These are phyloP conservation scores for Martiniozyma asiatica DNA, from an alignment of 1,139 yeast genomes.

Conservation along the genomic window DNA sequence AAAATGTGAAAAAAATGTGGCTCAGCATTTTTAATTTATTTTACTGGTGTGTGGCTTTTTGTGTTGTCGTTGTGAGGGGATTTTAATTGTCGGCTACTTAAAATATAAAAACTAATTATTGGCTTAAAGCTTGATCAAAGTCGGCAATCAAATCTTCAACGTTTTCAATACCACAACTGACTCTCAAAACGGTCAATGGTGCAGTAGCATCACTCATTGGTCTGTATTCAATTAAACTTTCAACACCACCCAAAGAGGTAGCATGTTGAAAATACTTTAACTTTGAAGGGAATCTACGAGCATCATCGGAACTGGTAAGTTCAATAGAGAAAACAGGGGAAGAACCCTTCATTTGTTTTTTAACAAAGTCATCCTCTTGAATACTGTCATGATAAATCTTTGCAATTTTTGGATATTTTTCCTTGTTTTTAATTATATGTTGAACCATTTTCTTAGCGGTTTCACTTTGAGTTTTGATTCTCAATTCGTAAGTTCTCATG, in stretches of 20 bases:
- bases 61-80: no score
- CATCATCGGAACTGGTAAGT: conserved; percentile 38
- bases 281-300: conserved; percentile 53
- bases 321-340: conserved; percentile 70
- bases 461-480: conserved; percentile 54
- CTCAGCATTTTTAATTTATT: no score
- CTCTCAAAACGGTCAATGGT: conserved; percentile 45
- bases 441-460: conserved; percentile 54
- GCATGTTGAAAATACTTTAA: conserved; percentile 75
- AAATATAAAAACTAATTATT: no score
- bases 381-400: conserved; percentile 61
- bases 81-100: no score
- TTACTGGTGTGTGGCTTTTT: no score
- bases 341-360: conserved; percentile 46
- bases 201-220: conserved; percentile 56
- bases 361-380: conserved; percentile 54
- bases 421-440: conserved; percentile 38
- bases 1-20: no score
- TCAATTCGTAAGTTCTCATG: conserved; percentile 62
- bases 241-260: conserved; percentile 90
- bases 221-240: conserved; percentile 86
- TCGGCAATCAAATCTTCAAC: conserved; percentile 59
- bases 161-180: conserved; percentile 72
- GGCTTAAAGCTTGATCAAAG: conserved; percentile 32
- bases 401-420: conserved; percentile 35